Conservation (phyloP, 441 rosid species). For the Mallotus japonicus region DNA sequence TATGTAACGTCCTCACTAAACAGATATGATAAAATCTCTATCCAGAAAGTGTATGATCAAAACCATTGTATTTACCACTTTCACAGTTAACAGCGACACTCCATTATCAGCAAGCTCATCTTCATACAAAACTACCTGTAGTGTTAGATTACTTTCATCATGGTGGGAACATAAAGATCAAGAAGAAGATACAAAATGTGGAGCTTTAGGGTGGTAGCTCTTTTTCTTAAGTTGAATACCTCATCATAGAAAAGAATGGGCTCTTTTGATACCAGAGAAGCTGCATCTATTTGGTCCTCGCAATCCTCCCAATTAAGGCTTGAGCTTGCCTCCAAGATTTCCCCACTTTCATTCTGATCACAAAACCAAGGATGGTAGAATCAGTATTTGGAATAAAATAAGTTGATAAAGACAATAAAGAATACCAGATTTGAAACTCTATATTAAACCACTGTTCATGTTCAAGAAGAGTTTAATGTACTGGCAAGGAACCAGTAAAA, state of each 20-base stretch:
- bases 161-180: constrained; percentile 3
- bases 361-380: constrained; percentile 16
- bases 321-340: constrained; percentile 27
- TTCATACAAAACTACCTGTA: constrained; percentile 90
- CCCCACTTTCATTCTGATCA: constrained; percentile 39
- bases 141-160: constrained; percentile 23
- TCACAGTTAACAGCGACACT: constrained; percentile 86
- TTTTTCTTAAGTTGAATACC: constrained; percentile 36
- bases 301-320: constrained; percentile 73
- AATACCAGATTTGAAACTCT: neutral
- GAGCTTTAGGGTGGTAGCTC: neutral
- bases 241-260: constrained; percentile 98
- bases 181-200: constrained; percentile 13
- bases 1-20: constrained; percentile 22
- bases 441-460: neutral
- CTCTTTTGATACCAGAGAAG: constrained; percentile 72
- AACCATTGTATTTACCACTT: constrained; percentile 68
- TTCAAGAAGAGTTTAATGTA: neutral
- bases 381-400: constrained; percentile 8
- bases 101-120: constrained; percentile 98
- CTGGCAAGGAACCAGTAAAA: neutral
- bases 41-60: constrained; percentile 12
- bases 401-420: neutral
- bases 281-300: constrained; percentile 69
- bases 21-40: no score